These are phyloP conservation scores for Xylaria sp. DNA, from an alignment of 2,329 filamentous ascomycete genomes.

Conservation along the genomic window DNA sequence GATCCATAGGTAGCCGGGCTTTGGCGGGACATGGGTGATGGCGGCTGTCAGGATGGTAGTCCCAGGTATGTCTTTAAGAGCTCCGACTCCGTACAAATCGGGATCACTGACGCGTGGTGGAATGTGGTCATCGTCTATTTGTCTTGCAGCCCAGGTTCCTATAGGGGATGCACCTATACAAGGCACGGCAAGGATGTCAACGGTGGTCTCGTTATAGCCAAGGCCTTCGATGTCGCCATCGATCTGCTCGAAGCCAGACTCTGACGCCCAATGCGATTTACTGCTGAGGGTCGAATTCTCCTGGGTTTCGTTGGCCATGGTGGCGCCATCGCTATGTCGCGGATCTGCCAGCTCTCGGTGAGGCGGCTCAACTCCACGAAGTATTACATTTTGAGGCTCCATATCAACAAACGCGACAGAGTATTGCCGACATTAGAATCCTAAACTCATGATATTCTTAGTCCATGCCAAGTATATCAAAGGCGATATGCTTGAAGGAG, in stretches of 20 bases:
- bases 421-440: neutral
- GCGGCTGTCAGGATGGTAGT: conserved; percentile 32
- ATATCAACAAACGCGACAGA: conserved; percentile 3
- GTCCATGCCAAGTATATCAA: neutral
- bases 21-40: conserved; percentile 31
- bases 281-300: conserved; percentile 26
- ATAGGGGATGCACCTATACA: conserved; percentile 49
- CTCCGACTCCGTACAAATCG: conserved; percentile 25
- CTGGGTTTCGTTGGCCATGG: conserved; percentile 7
- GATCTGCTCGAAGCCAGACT: conserved; percentile 39
- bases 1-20: conserved; percentile 44
- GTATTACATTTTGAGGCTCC: conserved; percentile 6
- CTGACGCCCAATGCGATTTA: conserved; percentile 30
- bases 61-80: conserved; percentile 22
- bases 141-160: conserved; percentile 50
- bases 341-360: neutral
- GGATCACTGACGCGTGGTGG: conserved; percentile 30
- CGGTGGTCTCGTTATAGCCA: conserved; percentile 48
- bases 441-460: conserved; percentile 4
- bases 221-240: conserved; percentile 39
- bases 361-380: neutral
- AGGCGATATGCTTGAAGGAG: too few relatives aligned
- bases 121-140: conserved; percentile 44
- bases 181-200: conserved; percentile 50
- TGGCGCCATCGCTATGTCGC: conserved; percentile 12